Base-by-base conservation (phyloP, 2,329 filamentous ascomycete species). In the Didymellaceae sp. region DNA sequence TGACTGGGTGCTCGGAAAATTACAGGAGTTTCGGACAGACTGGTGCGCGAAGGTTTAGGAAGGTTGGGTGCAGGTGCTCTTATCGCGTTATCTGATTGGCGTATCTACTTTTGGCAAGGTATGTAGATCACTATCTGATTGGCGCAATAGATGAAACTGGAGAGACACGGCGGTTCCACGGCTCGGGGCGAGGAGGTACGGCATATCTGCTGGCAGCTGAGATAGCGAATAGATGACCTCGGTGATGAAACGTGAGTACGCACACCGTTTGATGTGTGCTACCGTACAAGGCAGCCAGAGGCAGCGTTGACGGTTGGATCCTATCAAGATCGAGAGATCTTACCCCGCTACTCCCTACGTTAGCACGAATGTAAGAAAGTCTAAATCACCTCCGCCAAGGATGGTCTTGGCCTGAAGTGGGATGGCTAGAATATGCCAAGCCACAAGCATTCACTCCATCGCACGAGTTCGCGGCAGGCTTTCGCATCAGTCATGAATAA, bases 51-150 rank as follows among this genome's bases (percentile, higher is more conserved):
- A 41, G 32, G 25, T 45, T 52, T 45, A 34, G 52, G 45, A 55
- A 47, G 45, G 37, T 40, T 38, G 40, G 20, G 50, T 42, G 44
- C 58, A 61, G 55, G 61, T 70, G 66, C 50, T 51, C 63, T 66
- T 67, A 68, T 67, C 63, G 54, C 52, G 38, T 46, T 31, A 34
- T 57, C 34, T 59, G 51, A 69, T 70, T 69, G 65, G 67, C 56
- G 33, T 31, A 51, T 52, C 54, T 49, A 17, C 44, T 28, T 55
- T 50, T 32, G 28, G 51, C 32, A 16, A 46, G 28, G 35, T 30
- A 32, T 56, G 60, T 40, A 58, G 57, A 62, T 59, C 58, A 39
- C 40, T 41, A 40, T 53, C 41, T 67, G 58, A 67, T 68, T 67
- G 67, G 66, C 40, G 45, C 25, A 54, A 26, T 31, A 57, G 34